A percentile compares a stretch with the other conserved stretches of the same genome.
Conservation (phyloP, 2,329 filamentous ascomycete species). For the Fusarium penzigii region DNA sequence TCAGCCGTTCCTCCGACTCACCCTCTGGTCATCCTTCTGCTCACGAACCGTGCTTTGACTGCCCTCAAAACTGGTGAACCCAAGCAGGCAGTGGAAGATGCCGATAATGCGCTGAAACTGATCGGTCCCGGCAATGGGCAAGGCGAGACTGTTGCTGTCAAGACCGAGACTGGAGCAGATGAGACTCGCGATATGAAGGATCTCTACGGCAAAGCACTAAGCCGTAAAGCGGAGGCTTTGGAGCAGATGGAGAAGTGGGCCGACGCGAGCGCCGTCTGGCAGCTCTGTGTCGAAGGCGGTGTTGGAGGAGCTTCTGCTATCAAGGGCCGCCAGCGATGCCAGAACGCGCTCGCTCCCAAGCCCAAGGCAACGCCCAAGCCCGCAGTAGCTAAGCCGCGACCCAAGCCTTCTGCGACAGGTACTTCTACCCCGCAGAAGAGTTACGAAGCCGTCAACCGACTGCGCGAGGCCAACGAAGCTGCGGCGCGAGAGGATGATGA, state of each 20-base stretch:
- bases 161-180: slow-evolving; percentile 54
- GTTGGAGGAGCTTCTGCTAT: slow-evolving; percentile 84
- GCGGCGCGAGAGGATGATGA: slow-evolving; percentile 88
- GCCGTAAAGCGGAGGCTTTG: slow-evolving; percentile 91
- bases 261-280: slow-evolving; percentile 81
- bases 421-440: slow-evolving; percentile 49
- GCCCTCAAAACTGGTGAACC: slow-evolving; percentile 90
- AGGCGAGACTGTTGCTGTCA: slow-evolving; percentile 74
- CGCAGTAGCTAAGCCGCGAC: slow-evolving; percentile 46
- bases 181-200: slow-evolving; percentile 84
- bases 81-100: slow-evolving; percentile 82
- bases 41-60: slow-evolving; percentile 89
- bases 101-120: slow-evolving; percentile 74
- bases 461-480: slow-evolving; percentile 82
- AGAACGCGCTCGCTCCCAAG: slow-evolving; percentile 78
- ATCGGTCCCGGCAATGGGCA: slow-evolving; percentile 81
- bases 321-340: slow-evolving; percentile 84
- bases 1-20: slow-evolving; percentile 73
- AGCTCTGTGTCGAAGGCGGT: slow-evolving; percentile 77
- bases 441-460: slow-evolving; percentile 76
- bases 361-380: slow-evolving; percentile 49
- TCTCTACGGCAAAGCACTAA: slow-evolving; percentile 89
- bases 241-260: slow-evolving; percentile 95
- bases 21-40: slow-evolving; percentile 82
- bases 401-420: slow-evolving; percentile 43